These are phyloP conservation scores for Cucumis cinereus DNA, from an alignment of 306 rosid genomes.

Conservation along the genomic window DNA sequence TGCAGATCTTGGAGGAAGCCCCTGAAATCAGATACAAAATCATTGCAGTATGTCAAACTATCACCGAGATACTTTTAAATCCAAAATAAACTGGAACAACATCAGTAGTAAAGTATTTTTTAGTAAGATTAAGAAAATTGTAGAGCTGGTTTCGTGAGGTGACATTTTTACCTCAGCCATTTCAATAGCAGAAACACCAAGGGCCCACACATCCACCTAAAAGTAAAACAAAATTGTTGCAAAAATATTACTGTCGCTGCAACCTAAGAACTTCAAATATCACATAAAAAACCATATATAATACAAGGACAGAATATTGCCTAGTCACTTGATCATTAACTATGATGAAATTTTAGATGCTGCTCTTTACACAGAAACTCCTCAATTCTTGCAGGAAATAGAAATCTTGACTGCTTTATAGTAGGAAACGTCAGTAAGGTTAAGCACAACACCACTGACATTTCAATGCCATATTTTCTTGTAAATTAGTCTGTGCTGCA, in stretches of 20 bases:
- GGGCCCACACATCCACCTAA: constrained; percentile 99
- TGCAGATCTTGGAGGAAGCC: constrained; percentile 90
- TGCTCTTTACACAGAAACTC: neutral
- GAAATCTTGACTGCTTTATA: neutral
- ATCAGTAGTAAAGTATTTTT: neutral
- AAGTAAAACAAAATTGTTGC: constrained; percentile 14
- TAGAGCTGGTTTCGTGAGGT: neutral
- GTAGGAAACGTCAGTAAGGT: neutral
- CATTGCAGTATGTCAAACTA: constrained; percentile 4
- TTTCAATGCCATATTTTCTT: neutral
- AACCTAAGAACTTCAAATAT: neutral
- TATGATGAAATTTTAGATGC: neutral
- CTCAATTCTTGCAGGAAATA: neutral
- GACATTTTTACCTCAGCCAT: constrained; percentile 85
- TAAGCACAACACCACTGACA: neutral
- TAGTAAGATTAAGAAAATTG: neutral
- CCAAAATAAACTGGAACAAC: neutral
- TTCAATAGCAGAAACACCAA: constrained; percentile 99
- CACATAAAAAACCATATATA: neutral
- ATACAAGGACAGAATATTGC: neutral
- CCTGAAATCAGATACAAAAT: constrained; percentile 44
- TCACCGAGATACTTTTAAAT: neutral
- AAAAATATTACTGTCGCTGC: neutral
- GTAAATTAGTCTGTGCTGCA: neutral
- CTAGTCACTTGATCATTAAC: neutral